phyloP scores from a whole-genome alignment of 177 flowering plant genomes.

The Vitis hybrid region DNA sequence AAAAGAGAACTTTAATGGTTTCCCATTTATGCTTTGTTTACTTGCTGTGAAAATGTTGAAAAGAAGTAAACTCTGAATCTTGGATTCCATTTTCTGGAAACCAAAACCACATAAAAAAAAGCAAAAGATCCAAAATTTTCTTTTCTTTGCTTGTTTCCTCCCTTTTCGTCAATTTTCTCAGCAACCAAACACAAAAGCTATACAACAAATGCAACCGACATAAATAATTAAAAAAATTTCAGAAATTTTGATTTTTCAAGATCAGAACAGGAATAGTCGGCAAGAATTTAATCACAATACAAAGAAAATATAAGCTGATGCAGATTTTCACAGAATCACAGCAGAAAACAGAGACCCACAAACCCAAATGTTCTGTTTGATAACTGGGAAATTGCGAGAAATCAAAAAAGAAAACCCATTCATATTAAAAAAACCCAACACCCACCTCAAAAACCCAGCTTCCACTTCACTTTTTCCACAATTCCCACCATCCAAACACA shows the following conservation, averaged over 20 bases:
- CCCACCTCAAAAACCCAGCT: constrained; percentile 9
- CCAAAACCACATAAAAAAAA: constrained; percentile 2
- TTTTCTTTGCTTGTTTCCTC: neutral
- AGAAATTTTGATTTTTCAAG: too few species aligned
- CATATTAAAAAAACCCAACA: neutral
- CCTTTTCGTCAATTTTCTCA: constrained; percentile 5
- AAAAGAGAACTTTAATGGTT: constrained; percentile 12
- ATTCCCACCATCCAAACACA: too few species aligned
- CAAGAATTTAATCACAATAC: too few species aligned
- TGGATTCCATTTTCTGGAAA: neutral
- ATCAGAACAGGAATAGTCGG: too few species aligned
- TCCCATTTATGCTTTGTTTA: constrained; percentile 9
- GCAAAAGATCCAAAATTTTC: neutral
- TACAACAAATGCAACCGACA: neutral
- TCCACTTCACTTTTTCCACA: neutral
- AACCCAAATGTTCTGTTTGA: too few species aligned
- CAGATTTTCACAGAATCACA: too few species aligned
- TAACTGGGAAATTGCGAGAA: too few species aligned
- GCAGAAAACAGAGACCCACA: too few species aligned
- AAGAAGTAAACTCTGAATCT: neutral
- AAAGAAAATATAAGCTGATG: too few species aligned
- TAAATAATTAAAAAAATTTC: neutral
- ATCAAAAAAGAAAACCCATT: neutral
- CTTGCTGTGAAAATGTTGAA: constrained; percentile 6
- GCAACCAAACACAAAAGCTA: constrained; percentile 3